A percentile compares a stretch with the other conserved stretches of the same genome.
Conservation (phyloP, 805 yeast genomes). For the Osmozyma mogii region DNA sequence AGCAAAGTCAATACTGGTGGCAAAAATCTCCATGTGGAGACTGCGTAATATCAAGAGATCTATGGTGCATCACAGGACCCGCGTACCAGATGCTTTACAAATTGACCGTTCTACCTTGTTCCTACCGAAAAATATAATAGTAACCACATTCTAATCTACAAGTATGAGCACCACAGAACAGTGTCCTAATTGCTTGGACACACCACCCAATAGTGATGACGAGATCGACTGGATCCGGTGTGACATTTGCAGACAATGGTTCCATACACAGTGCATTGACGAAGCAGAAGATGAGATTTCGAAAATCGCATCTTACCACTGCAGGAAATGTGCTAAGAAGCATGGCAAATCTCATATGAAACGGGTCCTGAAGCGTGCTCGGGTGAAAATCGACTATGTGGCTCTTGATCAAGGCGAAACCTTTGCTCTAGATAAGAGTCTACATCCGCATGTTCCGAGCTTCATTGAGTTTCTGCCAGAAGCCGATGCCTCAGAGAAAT, state of each 20-base stretch:
- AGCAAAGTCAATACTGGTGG: too few species aligned
- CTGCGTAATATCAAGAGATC: too few species aligned
- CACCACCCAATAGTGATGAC: not conserved
- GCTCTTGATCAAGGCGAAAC: conserved; percentile 71
- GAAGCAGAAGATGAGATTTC: conserved; percentile 27
- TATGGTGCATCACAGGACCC: too few species aligned
- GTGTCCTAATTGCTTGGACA: not conserved
- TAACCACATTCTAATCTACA: too few species aligned
- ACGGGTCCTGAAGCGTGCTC: conserved; percentile 47
- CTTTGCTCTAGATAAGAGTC: conserved; percentile 37
- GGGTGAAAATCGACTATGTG: conserved; percentile 59
- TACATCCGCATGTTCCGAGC: conserved; percentile 44
- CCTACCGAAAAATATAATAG: too few species aligned
- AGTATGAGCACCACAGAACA: too few species aligned
- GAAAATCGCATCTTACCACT: conserved; percentile 44
- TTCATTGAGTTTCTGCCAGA: conserved; percentile 18
- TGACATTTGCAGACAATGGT: conserved; percentile 47
- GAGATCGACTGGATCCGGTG: conserved; percentile 46
- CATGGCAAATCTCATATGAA: conserved; percentile 45
- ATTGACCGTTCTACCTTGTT: too few species aligned
- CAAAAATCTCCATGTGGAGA: too few species aligned
- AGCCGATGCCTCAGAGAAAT: conserved; percentile 3
- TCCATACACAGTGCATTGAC: conserved; percentile 42
- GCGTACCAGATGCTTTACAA: too few species aligned
- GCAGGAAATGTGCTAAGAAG: conserved; percentile 36